Evolutionary conservation across 306 rosid genomes (phyloP).

Genomic region (Corylus heterophylla): DNA sequence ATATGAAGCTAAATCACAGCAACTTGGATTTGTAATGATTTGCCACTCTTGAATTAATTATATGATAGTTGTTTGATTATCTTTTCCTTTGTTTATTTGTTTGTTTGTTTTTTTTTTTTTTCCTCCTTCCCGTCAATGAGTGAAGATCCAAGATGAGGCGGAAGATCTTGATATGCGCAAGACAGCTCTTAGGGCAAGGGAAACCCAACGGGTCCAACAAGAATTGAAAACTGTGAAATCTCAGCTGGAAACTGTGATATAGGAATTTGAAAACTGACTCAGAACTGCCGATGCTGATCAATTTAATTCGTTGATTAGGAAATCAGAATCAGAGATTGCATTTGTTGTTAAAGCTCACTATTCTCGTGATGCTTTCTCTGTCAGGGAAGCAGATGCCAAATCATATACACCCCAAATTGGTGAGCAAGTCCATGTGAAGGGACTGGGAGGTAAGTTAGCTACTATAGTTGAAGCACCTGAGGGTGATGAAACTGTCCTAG

Average conservation of each 20-base stretch:
- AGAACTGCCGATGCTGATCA: constrained; percentile 47
- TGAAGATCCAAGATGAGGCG: constrained; percentile 80
- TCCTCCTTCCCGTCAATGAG: constrained; percentile 20
- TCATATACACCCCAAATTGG: constrained; percentile 68
- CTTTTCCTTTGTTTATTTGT: constrained; percentile 1
- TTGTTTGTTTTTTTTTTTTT: not conserved
- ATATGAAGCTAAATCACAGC: not conserved
- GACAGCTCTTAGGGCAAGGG: constrained; percentile 65
- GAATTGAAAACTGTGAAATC: constrained; percentile 61
- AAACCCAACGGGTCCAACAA: constrained; percentile 55
- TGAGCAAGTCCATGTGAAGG: constrained; percentile 66
- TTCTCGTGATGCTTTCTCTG: constrained; percentile 37
- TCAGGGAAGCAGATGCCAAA: constrained; percentile 35
- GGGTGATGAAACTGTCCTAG: constrained; percentile 64
- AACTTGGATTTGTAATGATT: not conserved
- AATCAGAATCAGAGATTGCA: constrained; percentile 71
- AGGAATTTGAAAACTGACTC: constrained; percentile 66
- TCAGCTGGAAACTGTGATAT: constrained; percentile 59
- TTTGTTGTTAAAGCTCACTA: constrained; percentile 62
- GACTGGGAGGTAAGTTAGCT: constrained; percentile 72
- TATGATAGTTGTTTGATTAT: constrained; percentile 20
- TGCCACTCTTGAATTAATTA: not conserved
- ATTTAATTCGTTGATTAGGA: constrained; percentile 58
- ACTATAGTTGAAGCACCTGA: constrained; percentile 68
- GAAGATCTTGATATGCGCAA: constrained; percentile 74